Evolutionary conservation across 345 rosid genomes (phyloP), one percentile per base, ranked within the genome.

Genomic region (Erodium maritimum): DNA sequence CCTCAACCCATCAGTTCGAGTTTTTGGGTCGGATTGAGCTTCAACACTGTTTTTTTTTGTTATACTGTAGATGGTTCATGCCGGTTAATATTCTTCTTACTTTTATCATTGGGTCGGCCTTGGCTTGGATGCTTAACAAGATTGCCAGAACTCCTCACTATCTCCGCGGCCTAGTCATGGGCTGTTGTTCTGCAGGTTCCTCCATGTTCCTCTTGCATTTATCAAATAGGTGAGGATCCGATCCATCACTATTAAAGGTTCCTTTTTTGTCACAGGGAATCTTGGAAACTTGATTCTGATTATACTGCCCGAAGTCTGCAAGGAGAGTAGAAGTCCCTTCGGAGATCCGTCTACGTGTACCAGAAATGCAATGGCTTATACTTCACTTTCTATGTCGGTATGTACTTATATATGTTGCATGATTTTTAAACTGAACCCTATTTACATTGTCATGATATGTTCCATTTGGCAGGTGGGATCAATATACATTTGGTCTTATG

Each of bases 31-130:
- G n/a, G n/a, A n/a, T n/a, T n/a, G n/a, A n/a, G n/a, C 33, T 25
- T 7, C 33, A 25, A 25, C 33, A 25, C 7, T 25, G 7, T 7
- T 25, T 25, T 25, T 25, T 25, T 25, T 3, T 25, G 33, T 25
- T 25, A 25, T 7, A 25, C 12, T 67, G 51, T 25, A 77, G 84
- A 71, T 81, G 83, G 86, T 78, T 78, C 63, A 78, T 81, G 86
- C 83, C 81, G 2, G 23, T 78, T 7, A 81, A 78, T 42, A 71
- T 78, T 25, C 69, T 75, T 6, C 21, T 63, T 1, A 67, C 77
- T 0, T 69, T 64, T 59, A 46, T 71, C 14, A 58, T 71, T 17
- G 81, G 86, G 7, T 73, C 79, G 2, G 33, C 19, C 10, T 68
- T 73, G 1, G 83, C 67, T n/a, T 78, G 74, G 80, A 56, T 78